phyloP scores from a whole-genome alignment of 2,329 filamentous ascomycete genomes.

The Alternaria panax region DNA sequence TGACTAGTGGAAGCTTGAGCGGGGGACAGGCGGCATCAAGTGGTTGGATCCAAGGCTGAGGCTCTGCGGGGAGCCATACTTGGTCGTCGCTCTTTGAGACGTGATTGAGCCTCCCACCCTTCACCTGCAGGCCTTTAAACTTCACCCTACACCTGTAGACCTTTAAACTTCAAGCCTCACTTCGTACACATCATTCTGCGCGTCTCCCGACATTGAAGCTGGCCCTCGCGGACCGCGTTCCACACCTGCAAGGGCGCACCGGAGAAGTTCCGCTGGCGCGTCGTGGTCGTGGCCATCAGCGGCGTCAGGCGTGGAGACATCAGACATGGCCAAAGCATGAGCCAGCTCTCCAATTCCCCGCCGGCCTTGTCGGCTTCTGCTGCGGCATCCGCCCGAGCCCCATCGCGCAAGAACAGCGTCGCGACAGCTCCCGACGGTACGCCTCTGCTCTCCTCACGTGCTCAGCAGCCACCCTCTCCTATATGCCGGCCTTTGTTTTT shows the following conservation, averaged over 20 bases:
- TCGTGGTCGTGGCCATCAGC: neutral
- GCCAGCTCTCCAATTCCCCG: slow-evolving; percentile 15
- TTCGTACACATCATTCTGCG: neutral
- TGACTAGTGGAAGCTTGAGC: neutral
- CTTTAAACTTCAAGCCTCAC: neutral
- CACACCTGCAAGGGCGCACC: neutral
- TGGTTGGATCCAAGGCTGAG: slow-evolving; percentile 4
- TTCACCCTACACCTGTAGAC: neutral
- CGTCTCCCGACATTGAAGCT: neutral
- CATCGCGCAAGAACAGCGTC: slow-evolving; percentile 45
- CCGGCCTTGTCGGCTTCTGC: slow-evolving; percentile 39
- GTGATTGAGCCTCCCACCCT: neutral
- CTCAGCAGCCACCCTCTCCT: neutral
- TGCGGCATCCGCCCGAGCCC: slow-evolving; percentile 38
- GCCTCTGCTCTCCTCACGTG: slow-evolving; percentile 11
- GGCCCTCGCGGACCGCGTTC: neutral
- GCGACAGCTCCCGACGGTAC: slow-evolving; percentile 52
- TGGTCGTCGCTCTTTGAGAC: neutral
- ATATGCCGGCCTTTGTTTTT: slow-evolving; percentile 4
- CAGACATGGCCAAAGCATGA: slow-evolving; percentile 14
- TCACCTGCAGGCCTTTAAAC: neutral
- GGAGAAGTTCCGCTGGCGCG: slow-evolving; percentile 10
- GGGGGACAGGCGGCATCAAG: neutral
- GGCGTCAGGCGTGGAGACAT: neutral
- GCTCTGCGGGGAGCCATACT: slow-evolving; percentile 13